Evolutionary conservation across 2,329 filamentous ascomycete species (phyloP).

Genomic region (Pseudogymnoascus sp.): DNA sequence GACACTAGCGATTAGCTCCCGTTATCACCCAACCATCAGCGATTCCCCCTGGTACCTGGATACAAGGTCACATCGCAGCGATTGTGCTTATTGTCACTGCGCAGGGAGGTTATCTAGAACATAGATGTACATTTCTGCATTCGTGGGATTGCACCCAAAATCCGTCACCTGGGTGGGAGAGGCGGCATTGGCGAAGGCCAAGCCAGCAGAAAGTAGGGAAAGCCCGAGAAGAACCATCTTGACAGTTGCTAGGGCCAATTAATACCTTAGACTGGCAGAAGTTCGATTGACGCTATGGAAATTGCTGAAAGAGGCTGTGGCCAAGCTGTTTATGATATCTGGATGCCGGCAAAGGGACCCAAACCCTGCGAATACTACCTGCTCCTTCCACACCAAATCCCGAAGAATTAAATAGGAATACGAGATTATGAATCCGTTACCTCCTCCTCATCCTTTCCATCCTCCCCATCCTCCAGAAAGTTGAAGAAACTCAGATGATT

Average conservation of each 20-base stretch:
- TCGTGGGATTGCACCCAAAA: slow-evolving; percentile 33
- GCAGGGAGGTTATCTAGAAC: slow-evolving; percentile 34
- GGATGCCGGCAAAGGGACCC: background rate
- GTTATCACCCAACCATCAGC: background rate
- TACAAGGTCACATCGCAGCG: background rate
- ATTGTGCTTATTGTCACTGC: background rate
- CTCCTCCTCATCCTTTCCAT: background rate
- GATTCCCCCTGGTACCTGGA: background rate
- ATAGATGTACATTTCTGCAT: slow-evolving; percentile 37
- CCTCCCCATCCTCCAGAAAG: slow-evolving; percentile 1
- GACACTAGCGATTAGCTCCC: background rate
- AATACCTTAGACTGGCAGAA: background rate
- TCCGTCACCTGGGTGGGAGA: slow-evolving; percentile 23
- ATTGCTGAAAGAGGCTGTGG: background rate
- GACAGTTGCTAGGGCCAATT: background rate
- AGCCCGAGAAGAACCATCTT: background rate
- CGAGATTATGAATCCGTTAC: background rate
- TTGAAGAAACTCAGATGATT: slow-evolving; percentile 7
- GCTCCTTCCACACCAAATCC: background rate
- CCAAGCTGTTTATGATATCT: background rate
- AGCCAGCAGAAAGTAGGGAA: background rate
- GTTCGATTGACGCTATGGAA: background rate
- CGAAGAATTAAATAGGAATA: background rate
- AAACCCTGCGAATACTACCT: background rate
- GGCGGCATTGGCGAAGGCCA: background rate